Conservation (phyloP, 1,284 basidiomycete genomes). For the Porogramme epimiltina region DNA sequence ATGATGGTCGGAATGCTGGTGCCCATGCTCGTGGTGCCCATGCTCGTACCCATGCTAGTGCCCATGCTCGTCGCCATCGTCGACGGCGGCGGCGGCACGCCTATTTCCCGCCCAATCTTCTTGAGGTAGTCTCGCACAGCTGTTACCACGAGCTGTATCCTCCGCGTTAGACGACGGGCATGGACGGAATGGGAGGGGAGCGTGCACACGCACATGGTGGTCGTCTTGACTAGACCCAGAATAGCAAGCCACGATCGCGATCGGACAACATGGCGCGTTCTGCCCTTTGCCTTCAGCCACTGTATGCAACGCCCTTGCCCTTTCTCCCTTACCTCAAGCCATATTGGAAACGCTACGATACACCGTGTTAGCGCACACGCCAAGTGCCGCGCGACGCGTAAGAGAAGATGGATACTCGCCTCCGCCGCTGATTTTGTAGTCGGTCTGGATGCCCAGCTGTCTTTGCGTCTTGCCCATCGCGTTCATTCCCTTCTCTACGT, state of each 20-base stretch:
- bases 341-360: constrained; percentile 73
- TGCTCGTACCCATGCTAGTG: constrained; percentile 18
- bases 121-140: constrained; percentile 70
- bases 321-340: constrained; percentile 62
- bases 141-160: constrained; percentile 57
- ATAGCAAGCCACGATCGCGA: constrained; percentile 77
- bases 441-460: constrained; percentile 66
- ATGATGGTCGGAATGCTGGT: constrained; percentile 18
- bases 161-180: neutral
- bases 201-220: constrained; percentile 55
- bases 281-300: constrained; percentile 31
- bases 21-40: constrained; percentile 19
- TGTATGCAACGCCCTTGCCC: no score
- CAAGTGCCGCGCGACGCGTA: neutral
- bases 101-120: constrained; percentile 49
- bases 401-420: constrained; percentile 50
- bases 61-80: constrained; percentile 24
- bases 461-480: constrained; percentile 77
- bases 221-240: constrained; percentile 82
- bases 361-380: neutral
- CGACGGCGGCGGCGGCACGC: constrained; percentile 25
- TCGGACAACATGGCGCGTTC: constrained; percentile 82
- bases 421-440: constrained; percentile 69
- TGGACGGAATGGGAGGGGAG: neutral
- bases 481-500: constrained; percentile 80